Conservation (phyloP, 164 flowering plant genomes). For the Aristolochia contorta region DNA sequence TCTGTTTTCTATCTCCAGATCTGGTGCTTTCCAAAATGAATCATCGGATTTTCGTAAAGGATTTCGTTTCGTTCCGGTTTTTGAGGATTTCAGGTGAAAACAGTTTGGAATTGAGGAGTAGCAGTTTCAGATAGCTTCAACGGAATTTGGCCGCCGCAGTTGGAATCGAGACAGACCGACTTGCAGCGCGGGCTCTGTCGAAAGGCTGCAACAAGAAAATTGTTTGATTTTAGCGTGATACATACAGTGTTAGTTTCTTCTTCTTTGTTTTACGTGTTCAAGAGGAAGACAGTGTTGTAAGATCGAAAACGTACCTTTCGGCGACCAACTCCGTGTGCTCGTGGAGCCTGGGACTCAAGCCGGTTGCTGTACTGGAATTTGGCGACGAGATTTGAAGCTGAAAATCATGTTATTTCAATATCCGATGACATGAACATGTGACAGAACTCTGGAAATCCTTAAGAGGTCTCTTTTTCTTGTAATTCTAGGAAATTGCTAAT, state of each 20-base stretch:
- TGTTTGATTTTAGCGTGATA: no score
- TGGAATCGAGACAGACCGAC: no score
- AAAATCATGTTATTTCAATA: no score
- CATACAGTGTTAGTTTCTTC: no score
- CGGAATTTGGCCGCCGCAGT: no score
- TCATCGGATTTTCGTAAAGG: neutral
- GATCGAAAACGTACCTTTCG: neutral
- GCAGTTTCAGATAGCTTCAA: neutral
- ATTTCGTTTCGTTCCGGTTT: neutral
- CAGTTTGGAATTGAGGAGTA: conserved; percentile 1
- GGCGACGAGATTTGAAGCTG: no score
- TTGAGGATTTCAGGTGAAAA: neutral
- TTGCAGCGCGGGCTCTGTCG: no score
- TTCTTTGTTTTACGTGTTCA: no score
- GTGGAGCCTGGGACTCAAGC: no score
- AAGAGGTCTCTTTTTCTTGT: conserved; percentile 4
- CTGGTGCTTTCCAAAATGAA: conserved; percentile 5
- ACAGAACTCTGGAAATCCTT: neutral
- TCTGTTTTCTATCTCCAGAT: conserved; percentile 1
- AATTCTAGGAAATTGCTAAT: neutral
- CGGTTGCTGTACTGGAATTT: no score
- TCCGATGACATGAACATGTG: neutral
- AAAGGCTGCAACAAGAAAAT: no score
- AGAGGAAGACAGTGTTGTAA: neutral
- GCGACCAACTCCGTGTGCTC: no score